Evolutionary conservation across 192 early-diverging fungal genomes (phyloP), one percentile per base, ranked within the genome.

Genomic region (Chytriomyces confervae): DNA sequence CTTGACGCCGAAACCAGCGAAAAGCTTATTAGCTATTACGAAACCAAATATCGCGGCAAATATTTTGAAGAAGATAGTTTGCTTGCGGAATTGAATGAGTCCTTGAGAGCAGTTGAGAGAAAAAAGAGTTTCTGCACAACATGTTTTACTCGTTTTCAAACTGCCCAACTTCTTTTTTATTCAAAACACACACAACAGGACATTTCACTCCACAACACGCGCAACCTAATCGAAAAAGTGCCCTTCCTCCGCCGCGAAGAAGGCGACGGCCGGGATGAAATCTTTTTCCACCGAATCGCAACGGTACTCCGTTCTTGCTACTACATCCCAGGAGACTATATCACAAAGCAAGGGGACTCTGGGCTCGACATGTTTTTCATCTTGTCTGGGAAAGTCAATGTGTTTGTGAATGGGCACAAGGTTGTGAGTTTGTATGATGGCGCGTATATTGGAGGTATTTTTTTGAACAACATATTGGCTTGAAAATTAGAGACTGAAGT

Each of bases 331-430:
- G 79, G 79, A 13, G 72, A 80, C 48, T 62, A 5, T 63, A 53
- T 80, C 20, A 51, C 69, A 5, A 69, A 48, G 7, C 78, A 79
- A 76, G 78, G 78, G 5, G 61, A 76, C 27, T 71, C 69, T 16
- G 87, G 87, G 18, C 77, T 84, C 69, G 75, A 81, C 47, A 88
- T 88, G 87, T 88, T 71, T 75, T 88, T 88, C 63, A 85, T 88
- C 20, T 29, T 83, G 9, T 69, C 51, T 23, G 87, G 87, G 13
- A 62, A 51, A 5, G 82, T 86, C 3, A 84, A 84, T 18, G 75
- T 86, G 48, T 66, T 83, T 18, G 79, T 88, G 7, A 77, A 80
- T 43, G 76, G 78, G 6, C 78, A 74, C 0, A 53, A 50, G 27
- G 77, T 82, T 23, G 84, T 76, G 23, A 67, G 61, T 5, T 62